Evolutionary conservation across 2,329 filamentous ascomycete genomes (phyloP), one percentile per base, ranked within the genome.

Genomic region (Penicillium concentricum): DNA sequence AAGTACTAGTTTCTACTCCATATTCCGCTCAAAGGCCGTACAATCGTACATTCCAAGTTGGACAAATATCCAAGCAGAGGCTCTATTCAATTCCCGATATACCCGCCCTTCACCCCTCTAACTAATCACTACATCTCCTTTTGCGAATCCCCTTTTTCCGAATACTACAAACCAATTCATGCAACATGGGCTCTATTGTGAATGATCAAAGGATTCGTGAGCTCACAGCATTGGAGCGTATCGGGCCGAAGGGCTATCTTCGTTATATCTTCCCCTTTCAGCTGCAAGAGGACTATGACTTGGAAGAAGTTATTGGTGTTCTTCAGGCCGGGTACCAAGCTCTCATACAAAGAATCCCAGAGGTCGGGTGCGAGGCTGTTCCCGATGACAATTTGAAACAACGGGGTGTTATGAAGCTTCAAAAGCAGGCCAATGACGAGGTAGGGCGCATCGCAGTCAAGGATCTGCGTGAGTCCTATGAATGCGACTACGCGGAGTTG

Each of bases 401-500:
- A 55, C 65, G 61, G 15, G 72, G 73, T 3, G 67, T 71, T 6
- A 30, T 73, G 50, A 75, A 71, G 45, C 58, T 73, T 22, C 62
- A 68, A 10, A 34, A 20, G 28, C 44, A 24, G 26, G 20, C 46
- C 0, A 46, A 65, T 15, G 34, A 62, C 28, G 65, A 70, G 1
- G 16, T 20, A 37, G 64, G 62, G 13, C n/a, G 13, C 9, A 62
- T 82, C 0, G 57, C 73, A 2, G 61, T 81, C 20, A 80, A 77
- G 54, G 78, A 83, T 56, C 65, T 78, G 16, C 69, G 74, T 22
- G 69, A 76, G 28, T 30, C 67, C 0, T 66, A 65, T 2, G 62
- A 70, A 8, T 71, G 75, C 0, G 75, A 73, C 0, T 74, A 80
- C 65, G 63, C 73, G 2, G 65, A 65, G 0, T 61, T 83, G 24